Evolutionary conservation across 1,139 yeast species (phyloP), one percentile per base, ranked within the genome.

Genomic region (Zygosaccharomyces sapae): DNA sequence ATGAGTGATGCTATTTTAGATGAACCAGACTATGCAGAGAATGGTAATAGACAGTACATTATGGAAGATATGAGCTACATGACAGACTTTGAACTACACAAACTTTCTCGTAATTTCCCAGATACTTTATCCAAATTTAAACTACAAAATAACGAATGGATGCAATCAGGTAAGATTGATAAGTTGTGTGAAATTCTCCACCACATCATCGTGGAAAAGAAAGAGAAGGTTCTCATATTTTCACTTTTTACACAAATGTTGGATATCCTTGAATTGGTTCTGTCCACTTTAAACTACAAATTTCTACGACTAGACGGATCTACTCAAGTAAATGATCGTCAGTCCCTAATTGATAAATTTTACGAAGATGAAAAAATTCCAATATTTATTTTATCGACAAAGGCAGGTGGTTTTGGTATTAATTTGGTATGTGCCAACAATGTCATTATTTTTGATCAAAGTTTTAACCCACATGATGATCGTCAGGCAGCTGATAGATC

Each of bases 401-500:
- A 87, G 64, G 98, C 98, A 0, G 99, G 98, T 61, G 98, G 98
- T 1, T 92, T 92, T 69, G 98, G 98, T 50, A 92, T 92, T 67
- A 92, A 92, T 62, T 76, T 92, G 57, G 95, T 95, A 3, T 95
- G 96, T 60, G 98, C 99, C 7, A 92, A 89, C 62, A 81, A 84
- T 52, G 98, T 92, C 2, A 76, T 92, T 45, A 86, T 94, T 31
- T 90, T 83, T 61, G 99, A 92, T 65, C 92, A 89, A 64, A 85
- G 95, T 41, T 92, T 92, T 70, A 92, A 92, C 61, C 99, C 99
- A 0, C 98, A 94, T 65, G 98, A 92, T 66, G 99, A 92, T 64
- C 86, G 85, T 62, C 99, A 92, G 70, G 99, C 99, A 0, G 98
- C 94, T 65, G 98, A 92, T 66, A 78, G 99, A 62, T 96, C 98